Evolutionary conservation across 2,329 filamentous ascomycete species (phyloP).

Genomic region (Sarocladiaceae sp.): DNA sequence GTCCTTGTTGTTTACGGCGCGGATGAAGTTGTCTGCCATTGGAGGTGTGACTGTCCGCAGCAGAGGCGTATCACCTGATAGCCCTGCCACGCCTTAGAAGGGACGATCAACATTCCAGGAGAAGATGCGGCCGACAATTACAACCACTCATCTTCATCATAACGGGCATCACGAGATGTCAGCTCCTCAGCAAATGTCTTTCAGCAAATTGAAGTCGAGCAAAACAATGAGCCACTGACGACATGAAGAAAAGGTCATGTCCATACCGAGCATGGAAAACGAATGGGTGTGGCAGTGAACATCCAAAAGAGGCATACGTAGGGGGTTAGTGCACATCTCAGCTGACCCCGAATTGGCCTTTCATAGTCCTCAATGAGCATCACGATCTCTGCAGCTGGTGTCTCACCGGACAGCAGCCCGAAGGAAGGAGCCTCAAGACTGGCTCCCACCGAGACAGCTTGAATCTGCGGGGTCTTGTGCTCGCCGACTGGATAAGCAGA

Average conservation of each 20-base stretch:
- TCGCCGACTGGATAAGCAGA: background rate
- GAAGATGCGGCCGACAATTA: background rate
- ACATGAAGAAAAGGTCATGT: background rate
- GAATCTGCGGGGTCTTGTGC: background rate
- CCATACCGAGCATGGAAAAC: no score
- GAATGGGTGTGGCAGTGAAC: no score
- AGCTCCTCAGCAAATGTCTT: background rate
- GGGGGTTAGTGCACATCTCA: background rate
- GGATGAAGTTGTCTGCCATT: background rate
- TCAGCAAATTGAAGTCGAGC: background rate
- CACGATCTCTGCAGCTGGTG: background rate
- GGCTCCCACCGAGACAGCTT: background rate
- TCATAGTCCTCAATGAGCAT: background rate
- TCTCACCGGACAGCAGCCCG: background rate
- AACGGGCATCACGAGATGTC: background rate
- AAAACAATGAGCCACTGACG: conserved; percentile 7
- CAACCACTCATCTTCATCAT: background rate
- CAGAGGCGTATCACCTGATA: conserved; percentile 2
- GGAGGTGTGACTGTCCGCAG: conserved; percentile 7
- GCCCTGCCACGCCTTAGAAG: background rate
- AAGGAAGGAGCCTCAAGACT: background rate
- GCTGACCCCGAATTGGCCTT: conserved; percentile 1
- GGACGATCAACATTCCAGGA: background rate
- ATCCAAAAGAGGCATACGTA: background rate
- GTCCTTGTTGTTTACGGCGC: background rate